Evolutionary conservation across 495 filamentous ascomycete genomes (phyloP).

Genomic region (Neurospora sp.): DNA sequence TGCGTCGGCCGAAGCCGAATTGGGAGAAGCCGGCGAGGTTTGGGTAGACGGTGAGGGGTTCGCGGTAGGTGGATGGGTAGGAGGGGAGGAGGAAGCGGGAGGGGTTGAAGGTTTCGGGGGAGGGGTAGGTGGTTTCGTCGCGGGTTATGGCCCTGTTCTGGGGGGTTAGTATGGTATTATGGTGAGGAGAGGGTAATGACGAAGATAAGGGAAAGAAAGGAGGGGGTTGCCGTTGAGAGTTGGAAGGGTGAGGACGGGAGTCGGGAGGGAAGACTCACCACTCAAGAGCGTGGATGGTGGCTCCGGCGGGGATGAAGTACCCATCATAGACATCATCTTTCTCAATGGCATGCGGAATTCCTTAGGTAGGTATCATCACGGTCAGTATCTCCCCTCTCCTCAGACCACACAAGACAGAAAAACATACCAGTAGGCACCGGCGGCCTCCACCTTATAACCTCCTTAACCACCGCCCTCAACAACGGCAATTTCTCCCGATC

Average conservation of each 20-base stretch:
- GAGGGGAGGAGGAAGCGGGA: slow-evolving; percentile 39
- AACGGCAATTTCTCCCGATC: slow-evolving; percentile 35
- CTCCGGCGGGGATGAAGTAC: slow-evolving; percentile 44
- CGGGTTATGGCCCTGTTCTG: slow-evolving; percentile 49
- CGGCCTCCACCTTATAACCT: slow-evolving; percentile 52
- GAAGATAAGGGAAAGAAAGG: not conserved
- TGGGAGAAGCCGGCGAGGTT: slow-evolving; percentile 44
- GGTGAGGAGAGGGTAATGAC: not conserved
- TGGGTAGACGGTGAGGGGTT: slow-evolving; percentile 42
- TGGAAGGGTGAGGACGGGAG: not conserved
- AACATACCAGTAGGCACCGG: slow-evolving; percentile 37
- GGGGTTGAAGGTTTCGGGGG: slow-evolving; percentile 50
- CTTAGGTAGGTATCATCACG: slow-evolving; percentile 6
- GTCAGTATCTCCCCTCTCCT: not conserved
- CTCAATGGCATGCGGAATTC: slow-evolving; percentile 43
- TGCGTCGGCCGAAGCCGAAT: slow-evolving; percentile 52
- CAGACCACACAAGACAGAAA: not conserved
- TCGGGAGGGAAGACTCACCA: slow-evolving; percentile 20
- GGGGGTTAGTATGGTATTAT: slow-evolving; percentile 7
- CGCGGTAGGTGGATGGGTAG: slow-evolving; percentile 41
- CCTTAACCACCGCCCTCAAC: slow-evolving; percentile 49
- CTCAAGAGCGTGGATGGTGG: slow-evolving; percentile 48
- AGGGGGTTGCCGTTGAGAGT: not conserved
- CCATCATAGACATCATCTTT: slow-evolving; percentile 47
- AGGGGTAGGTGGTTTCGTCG: slow-evolving; percentile 47